phyloP scores from a whole-genome alignment of 2,329 filamentous ascomycete species.

The Coniochaeta sp. region DNA sequence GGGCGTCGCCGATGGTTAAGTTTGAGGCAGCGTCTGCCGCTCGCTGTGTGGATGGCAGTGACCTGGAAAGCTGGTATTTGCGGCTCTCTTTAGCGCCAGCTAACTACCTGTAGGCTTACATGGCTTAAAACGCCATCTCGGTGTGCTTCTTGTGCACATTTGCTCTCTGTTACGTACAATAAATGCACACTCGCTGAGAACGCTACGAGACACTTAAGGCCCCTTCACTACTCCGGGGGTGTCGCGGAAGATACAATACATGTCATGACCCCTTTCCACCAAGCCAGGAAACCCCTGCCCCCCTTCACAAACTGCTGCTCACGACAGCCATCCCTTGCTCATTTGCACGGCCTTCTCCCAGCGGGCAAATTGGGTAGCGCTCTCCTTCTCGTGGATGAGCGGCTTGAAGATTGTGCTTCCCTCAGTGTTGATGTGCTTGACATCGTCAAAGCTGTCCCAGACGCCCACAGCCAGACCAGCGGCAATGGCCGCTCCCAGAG shows the following conservation, averaged over 20 bases:
- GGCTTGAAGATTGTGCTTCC: constrained; percentile 64
- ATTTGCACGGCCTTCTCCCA: constrained; percentile 76
- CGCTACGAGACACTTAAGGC: neutral
- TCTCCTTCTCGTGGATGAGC: constrained; percentile 50
- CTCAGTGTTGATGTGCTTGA: constrained; percentile 63
- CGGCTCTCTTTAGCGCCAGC: neutral
- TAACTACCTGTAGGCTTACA: neutral
- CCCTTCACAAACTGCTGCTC: constrained; percentile 1
- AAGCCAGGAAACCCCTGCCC: neutral
- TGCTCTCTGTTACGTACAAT: neutral
- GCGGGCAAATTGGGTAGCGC: constrained; percentile 55
- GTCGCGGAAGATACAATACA: neutral
- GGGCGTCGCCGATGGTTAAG: neutral
- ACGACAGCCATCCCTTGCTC: constrained; percentile 62
- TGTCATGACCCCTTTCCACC: neutral
- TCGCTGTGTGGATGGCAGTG: neutral
- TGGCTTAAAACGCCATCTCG: neutral
- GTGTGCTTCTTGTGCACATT: neutral
- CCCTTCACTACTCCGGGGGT: neutral
- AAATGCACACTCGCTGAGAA: neutral
- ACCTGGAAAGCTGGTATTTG: neutral
- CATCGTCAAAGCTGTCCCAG: constrained; percentile 66
- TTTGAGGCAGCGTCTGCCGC: neutral
- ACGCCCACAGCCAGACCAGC: constrained; percentile 70
- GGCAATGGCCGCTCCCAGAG: constrained; percentile 73